phyloP scores from a whole-genome alignment of 768 basidiomycete species.

The Podaxis sp. region DNA sequence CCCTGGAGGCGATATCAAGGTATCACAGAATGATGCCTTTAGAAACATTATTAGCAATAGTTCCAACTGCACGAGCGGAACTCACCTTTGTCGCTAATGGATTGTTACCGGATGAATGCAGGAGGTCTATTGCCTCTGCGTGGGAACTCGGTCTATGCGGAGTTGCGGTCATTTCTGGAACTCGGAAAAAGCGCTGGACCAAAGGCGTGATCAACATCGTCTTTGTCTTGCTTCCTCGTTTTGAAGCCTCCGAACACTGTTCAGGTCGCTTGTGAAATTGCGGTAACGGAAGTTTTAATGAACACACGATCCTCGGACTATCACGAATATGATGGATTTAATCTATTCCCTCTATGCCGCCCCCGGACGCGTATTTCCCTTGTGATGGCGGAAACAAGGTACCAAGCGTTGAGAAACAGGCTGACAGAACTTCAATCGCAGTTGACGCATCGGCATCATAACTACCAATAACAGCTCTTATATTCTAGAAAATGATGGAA shows the following conservation, averaged over 20 bases:
- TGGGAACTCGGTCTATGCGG: background rate
- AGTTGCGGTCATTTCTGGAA: background rate
- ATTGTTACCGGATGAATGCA: background rate
- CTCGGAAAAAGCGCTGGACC: background rate
- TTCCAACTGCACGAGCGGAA: background rate
- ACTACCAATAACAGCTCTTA: background rate
- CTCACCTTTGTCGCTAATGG: background rate
- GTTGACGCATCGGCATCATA: background rate
- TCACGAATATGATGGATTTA: background rate
- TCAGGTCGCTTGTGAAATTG: background rate
- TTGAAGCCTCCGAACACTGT: background rate
- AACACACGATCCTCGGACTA: background rate
- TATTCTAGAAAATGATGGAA: background rate
- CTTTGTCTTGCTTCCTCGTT: background rate
- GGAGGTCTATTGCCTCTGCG: background rate
- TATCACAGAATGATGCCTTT: background rate
- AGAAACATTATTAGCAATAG: background rate
- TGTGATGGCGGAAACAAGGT: background rate
- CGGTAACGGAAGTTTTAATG: background rate
- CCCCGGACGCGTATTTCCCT: background rate
- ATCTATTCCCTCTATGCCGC: background rate
- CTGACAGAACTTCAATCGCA: background rate
- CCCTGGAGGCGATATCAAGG: background rate
- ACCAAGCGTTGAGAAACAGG: background rate
- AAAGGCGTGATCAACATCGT: background rate